These are phyloP conservation scores for Lepidium didymum DNA, from an alignment of 345 rosid species.

Conservation along the genomic window DNA sequence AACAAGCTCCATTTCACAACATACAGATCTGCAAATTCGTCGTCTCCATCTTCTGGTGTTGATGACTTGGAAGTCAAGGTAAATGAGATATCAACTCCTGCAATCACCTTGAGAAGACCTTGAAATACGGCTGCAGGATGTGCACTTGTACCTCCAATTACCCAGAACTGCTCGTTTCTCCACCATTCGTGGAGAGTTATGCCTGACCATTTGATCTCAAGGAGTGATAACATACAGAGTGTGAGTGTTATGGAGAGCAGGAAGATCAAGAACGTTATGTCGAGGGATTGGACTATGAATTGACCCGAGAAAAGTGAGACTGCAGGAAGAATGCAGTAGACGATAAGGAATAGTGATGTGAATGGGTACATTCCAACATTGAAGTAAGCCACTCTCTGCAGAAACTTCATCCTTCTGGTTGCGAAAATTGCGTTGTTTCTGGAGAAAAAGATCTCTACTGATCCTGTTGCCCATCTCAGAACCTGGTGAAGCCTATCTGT, in stretches of 20 bases:
- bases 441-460: conserved; percentile 76
- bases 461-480: conserved; percentile 86
- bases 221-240: conserved; percentile 53
- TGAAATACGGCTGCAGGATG: conserved; percentile 74
- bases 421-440: conserved; percentile 69
- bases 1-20: conserved; percentile 62
- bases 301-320: conserved; percentile 64
- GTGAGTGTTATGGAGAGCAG: conserved; percentile 55
- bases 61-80: conserved; percentile 70
- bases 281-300: conserved; percentile 63
- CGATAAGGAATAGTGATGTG: conserved; percentile 64
- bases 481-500: conserved; percentile 78
- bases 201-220: conserved; percentile 76
- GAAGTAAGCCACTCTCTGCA: conserved; percentile 65
- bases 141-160: conserved; percentile 81
- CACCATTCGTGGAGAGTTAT: conserved; percentile 84
- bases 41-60: conserved; percentile 56
- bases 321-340: conserved; percentile 69
- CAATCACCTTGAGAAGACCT: conserved; percentile 65
- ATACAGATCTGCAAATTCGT: conserved; percentile 57
- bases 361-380: conserved; percentile 80
- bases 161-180: conserved; percentile 79
- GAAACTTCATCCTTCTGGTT: conserved; percentile 50
- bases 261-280: conserved; percentile 44
- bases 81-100: conserved; percentile 71